Percentiles rank a stretch among this genome's conserved stretches.
Conservation (phyloP, 2,329 filamentous ascomycete species). For the Xylariomycetidae sp. region DNA sequence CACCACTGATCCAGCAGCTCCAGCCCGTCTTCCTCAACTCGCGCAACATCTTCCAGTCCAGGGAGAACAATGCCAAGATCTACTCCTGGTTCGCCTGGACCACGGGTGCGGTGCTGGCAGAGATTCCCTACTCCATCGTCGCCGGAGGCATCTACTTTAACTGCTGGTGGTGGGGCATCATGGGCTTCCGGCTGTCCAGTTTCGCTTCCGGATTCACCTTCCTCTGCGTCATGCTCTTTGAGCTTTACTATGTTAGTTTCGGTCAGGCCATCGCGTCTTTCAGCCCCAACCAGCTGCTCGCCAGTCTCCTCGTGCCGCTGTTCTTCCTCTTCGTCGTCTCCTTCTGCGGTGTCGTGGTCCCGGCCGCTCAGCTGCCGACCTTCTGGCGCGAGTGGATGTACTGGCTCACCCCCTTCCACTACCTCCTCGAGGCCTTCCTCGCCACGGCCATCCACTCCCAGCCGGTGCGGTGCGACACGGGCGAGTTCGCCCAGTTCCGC, state of each 20-base stretch:
- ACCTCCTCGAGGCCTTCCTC: constrained; percentile 7
- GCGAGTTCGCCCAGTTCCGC: constrained; percentile 7
- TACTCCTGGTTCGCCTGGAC: constrained; percentile 72
- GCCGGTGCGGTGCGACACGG: constrained; percentile 2
- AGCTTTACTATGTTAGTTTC: constrained; percentile 34
- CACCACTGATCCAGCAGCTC: constrained; percentile 69
- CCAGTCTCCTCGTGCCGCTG: constrained; percentile 12
- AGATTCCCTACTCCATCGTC: constrained; percentile 65
- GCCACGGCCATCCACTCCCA: constrained; percentile 7
- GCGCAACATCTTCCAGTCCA: constrained; percentile 61
- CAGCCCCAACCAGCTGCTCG: constrained; percentile 8
- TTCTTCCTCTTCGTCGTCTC: constrained; percentile 26
- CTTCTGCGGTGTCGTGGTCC: constrained; percentile 13
- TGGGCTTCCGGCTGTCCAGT: constrained; percentile 46
- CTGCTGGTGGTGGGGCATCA: constrained; percentile 53
- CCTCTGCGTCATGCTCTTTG: constrained; percentile 57
- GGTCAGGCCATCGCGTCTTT: constrained; percentile 11
- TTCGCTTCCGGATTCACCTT: constrained; percentile 57
- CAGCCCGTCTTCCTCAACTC: constrained; percentile 66
- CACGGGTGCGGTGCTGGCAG: constrained; percentile 60
- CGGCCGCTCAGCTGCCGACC: constrained; percentile 8
- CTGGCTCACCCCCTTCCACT: constrained; percentile 10
- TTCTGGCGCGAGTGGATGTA: constrained; percentile 16
- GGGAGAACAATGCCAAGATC: constrained; percentile 70
- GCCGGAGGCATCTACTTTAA: constrained; percentile 61